Conservation (phyloP, 352 stramenopile species). For the Pythium rhizo-oryzae region DNA sequence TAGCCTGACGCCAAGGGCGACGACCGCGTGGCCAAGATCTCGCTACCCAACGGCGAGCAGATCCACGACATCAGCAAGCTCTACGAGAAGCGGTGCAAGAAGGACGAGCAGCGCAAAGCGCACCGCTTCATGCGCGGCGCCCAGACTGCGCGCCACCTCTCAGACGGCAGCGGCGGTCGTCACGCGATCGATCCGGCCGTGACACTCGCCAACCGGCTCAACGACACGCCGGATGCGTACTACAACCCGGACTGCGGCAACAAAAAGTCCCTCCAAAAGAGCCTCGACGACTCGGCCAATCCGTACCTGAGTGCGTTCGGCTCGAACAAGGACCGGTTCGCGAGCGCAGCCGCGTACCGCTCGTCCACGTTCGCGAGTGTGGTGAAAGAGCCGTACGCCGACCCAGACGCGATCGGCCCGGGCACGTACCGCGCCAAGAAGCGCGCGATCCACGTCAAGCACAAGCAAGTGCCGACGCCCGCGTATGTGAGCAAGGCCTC, state of each 20-base stretch:
- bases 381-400: conserved; percentile 72
- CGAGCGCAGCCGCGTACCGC: conserved; percentile 65
- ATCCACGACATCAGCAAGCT: conserved; percentile 81
- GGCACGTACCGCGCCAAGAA: conserved; percentile 66
- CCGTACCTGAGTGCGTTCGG: conserved; percentile 57
- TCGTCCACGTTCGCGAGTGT: conserved; percentile 70
- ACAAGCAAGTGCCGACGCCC: conserved; percentile 56
- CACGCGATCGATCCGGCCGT: conserved; percentile 58
- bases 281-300: conserved; percentile 50
- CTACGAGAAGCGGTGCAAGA: conserved; percentile 63
- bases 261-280: conserved; percentile 61
- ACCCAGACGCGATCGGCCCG: conserved; percentile 56
- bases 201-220: conserved; percentile 43
- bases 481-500: conserved; percentile 59
- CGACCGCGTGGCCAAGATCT: conserved; percentile 43
- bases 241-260: conserved; percentile 69
- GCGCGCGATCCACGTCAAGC: conserved; percentile 61
- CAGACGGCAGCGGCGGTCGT: conserved; percentile 23
- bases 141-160: conserved; percentile 33
- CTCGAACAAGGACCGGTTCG: conserved; percentile 68
- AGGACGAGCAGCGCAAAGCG: conserved; percentile 63
- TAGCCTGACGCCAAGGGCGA: conserved; percentile 18
- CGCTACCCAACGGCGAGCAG: conserved; percentile 63
- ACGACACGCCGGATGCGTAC: conserved; percentile 49
- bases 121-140: conserved; percentile 52